phyloP scores from a whole-genome alignment of 352 stramenopile species.

The Discostella stelligera region DNA sequence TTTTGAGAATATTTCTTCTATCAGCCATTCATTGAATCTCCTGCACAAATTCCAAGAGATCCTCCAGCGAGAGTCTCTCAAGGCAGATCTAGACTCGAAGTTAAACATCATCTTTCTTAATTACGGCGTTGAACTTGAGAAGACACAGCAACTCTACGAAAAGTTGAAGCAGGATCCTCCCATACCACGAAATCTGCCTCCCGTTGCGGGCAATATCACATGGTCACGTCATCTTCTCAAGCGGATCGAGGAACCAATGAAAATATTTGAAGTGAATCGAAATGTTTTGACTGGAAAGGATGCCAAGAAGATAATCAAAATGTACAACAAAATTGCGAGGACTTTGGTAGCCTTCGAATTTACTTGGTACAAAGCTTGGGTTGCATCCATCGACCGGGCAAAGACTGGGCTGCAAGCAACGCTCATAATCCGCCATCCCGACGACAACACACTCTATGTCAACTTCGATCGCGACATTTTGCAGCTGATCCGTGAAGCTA shows the following conservation, averaged over 20 bases:
- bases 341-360: conserved; percentile 98
- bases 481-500: conserved; percentile 95
- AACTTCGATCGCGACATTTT: conserved; percentile 99
- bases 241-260: conserved; percentile 99
- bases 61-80: conserved; percentile 95
- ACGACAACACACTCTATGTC: conserved; percentile 97
- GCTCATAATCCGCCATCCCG: conserved; percentile 97
- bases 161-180: conserved; percentile 97
- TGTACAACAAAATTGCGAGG: conserved; percentile 98
- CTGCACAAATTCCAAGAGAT: conserved; percentile 97
- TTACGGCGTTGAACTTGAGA: conserved; percentile 96
- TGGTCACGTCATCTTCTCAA: conserved; percentile 97
- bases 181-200: conserved; percentile 94
- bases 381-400: conserved; percentile 96
- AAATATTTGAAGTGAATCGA: conserved; percentile 98
- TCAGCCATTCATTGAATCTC: conserved; percentile 95
- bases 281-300: conserved; percentile 93
- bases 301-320: conserved; percentile 96
- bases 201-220: conserved; percentile 97
- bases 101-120: conserved; percentile 99
- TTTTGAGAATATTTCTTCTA: conserved; percentile 98
- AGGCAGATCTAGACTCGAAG: conserved; percentile 97
- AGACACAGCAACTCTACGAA: conserved; percentile 97
- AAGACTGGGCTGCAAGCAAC: conserved; percentile 97
- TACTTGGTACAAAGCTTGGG: conserved; percentile 98